Evolutionary conservation across 2,329 filamentous ascomycete genomes (phyloP).

Genomic region (Trichophyton simii): DNA sequence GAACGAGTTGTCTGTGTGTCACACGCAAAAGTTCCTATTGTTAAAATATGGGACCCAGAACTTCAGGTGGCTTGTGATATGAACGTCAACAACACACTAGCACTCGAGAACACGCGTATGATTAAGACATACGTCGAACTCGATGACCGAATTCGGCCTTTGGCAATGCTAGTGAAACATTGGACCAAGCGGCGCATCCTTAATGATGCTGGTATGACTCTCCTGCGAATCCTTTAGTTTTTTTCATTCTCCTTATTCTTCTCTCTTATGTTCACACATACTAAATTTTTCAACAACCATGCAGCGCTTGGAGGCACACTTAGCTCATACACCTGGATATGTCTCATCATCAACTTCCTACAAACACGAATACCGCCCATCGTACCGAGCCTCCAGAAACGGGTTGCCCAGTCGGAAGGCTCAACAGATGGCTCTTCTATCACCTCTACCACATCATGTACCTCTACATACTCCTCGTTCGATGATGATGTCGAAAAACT

Average conservation of each 20-base stretch:
- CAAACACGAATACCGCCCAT: slow-evolving; percentile 77
- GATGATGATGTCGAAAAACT: slow-evolving; percentile 73
- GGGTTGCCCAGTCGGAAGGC: slow-evolving; percentile 38
- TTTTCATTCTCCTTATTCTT: background rate
- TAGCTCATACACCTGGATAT: slow-evolving; percentile 99
- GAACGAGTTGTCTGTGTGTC: slow-evolving; percentile 90
- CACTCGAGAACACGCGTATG: slow-evolving; percentile 93
- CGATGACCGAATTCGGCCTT: slow-evolving; percentile 74
- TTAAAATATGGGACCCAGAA: slow-evolving; percentile 97
- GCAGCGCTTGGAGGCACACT: slow-evolving; percentile 82
- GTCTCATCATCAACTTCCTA: slow-evolving; percentile 91
- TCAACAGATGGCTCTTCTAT: slow-evolving; percentile 52
- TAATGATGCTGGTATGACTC: slow-evolving; percentile 77
- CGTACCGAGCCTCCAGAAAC: slow-evolving; percentile 70
- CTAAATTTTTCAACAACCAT: background rate
- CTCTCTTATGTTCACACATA: background rate
- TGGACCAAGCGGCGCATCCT: slow-evolving; percentile 89
- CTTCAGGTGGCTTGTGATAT: slow-evolving; percentile 83
- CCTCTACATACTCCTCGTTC: slow-evolving; percentile 43
- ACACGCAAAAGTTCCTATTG: slow-evolving; percentile 91
- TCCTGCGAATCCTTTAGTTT: background rate
- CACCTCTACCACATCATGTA: background rate
- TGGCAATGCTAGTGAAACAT: slow-evolving; percentile 95
- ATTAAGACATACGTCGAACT: slow-evolving; percentile 93
- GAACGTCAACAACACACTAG: slow-evolving; percentile 96